Percentiles rank a stretch among this genome's conserved stretches.
These are phyloP conservation scores for Diplosphaera chodatii DNA, from an alignment of 139 green algal species.

Conservation along the genomic window DNA sequence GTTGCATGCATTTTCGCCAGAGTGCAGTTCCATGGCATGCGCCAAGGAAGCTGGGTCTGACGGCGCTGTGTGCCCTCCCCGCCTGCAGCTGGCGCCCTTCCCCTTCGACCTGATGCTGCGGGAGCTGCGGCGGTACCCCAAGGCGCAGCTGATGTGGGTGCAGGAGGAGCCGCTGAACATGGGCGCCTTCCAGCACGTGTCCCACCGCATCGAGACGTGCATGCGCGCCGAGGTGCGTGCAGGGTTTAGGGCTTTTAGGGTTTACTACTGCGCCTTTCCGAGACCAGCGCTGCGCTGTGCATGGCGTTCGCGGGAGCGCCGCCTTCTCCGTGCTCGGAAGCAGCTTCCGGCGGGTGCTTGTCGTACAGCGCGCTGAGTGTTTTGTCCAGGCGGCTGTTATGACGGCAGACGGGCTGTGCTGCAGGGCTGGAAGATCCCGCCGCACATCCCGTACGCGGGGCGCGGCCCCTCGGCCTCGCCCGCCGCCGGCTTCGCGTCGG, in stretches of 20 bases:
- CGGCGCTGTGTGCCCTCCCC: background rate
- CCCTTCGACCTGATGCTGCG: conserved; percentile 93
- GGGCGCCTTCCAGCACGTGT: conserved; percentile 86
- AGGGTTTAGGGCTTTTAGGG: no score
- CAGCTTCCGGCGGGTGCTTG: no score
- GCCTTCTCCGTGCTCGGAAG: no score
- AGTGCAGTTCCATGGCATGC: no score
- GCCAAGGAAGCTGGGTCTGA: no score
- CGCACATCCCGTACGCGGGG: conserved; percentile 63
- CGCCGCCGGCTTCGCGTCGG: conserved; percentile 77
- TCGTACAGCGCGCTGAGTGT: no score
- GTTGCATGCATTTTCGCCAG: no score
- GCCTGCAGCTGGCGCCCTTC: conserved; percentile 86
- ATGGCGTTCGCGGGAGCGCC: no score
- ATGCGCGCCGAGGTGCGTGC: conserved; percentile 41
- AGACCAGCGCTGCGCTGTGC: no score
- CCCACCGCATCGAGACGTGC: conserved; percentile 74
- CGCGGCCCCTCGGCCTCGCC: conserved; percentile 62
- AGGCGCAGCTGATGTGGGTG: conserved; percentile 60
- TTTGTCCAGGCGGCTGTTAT: no score
- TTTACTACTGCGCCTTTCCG: no score
- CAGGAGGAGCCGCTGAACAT: conserved; percentile 99
- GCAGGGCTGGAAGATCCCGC: conserved; percentile 12
- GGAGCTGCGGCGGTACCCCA: conserved; percentile 91
- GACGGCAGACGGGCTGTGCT: no score